Evolutionary conservation across 306 rosid species (phyloP).

Genomic region (Delonix regia): DNA sequence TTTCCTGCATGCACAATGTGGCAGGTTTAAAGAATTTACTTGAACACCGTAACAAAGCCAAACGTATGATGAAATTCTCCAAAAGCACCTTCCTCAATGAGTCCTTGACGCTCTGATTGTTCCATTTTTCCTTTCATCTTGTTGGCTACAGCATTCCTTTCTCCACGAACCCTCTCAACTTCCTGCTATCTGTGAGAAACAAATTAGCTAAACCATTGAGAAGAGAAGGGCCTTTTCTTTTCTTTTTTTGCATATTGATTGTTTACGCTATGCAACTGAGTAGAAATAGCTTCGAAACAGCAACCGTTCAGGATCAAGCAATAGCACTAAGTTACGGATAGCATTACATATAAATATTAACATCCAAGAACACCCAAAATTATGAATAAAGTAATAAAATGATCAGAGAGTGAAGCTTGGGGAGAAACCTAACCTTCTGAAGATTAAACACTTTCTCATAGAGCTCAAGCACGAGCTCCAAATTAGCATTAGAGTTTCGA

Average conservation of each 20-base stretch:
- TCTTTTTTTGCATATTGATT: not conserved
- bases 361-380: not conserved
- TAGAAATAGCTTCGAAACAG: conserved; percentile 2
- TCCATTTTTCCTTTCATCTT: conserved; percentile 96
- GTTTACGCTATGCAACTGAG: conserved; percentile 11
- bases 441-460: conserved; percentile 70
- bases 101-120: conserved; percentile 70
- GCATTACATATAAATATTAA: not conserved
- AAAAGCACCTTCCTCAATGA: conserved; percentile 82
- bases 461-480: conserved; percentile 81
- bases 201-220: conserved; percentile 71
- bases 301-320: not conserved
- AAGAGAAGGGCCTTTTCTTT: conserved; percentile 21
- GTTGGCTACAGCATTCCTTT: conserved; percentile 88
- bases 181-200: conserved; percentile 91
- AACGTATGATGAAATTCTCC: conserved; percentile 21
- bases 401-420: not conserved
- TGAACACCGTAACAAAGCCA: conserved; percentile 6
- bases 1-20: conserved; percentile 58
- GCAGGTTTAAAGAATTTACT: conserved; percentile 17
- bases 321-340: not conserved
- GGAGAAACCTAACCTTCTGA: conserved; percentile 74
- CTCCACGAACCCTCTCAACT: conserved; percentile 91
- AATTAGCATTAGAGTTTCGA: conserved; percentile 75
- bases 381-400: not conserved